phyloP scores from a whole-genome alignment of 1,284 basidiomycete species.

The Schizophyllum commune region DNA sequence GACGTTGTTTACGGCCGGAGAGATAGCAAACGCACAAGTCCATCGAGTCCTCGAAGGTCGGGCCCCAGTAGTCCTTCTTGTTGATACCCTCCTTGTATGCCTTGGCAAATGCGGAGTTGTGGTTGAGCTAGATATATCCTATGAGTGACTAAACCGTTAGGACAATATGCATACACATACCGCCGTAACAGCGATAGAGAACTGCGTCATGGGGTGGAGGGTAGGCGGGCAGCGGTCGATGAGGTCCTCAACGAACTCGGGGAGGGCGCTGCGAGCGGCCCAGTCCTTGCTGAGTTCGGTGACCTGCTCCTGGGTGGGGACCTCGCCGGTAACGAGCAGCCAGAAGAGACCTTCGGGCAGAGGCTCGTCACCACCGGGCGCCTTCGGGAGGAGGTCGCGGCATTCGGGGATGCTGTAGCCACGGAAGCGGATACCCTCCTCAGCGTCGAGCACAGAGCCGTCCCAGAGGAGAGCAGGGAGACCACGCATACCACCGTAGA shows the following conservation, averaged over 20 bases:
- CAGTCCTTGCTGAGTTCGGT: conserved; percentile 82
- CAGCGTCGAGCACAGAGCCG: conserved; percentile 90
- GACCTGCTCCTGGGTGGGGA: conserved; percentile 87
- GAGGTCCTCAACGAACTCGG: conserved; percentile 89
- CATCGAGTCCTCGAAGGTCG: conserved; percentile 95
- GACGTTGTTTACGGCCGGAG: conserved; percentile 1
- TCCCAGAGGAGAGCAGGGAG: conserved; percentile 89
- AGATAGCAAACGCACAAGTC: conserved; percentile 58
- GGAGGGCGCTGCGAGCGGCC: conserved; percentile 84
- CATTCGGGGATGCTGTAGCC: conserved; percentile 90
- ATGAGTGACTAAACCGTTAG: conserved; percentile 5
- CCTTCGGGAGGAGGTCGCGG: conserved; percentile 80
- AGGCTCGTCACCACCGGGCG: conserved; percentile 84
- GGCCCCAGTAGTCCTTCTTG: conserved; percentile 98
- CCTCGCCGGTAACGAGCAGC: conserved; percentile 89
- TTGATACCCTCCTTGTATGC: conserved; percentile 89
- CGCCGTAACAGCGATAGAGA: conserved; percentile 89
- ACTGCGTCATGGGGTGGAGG: conserved; percentile 95
- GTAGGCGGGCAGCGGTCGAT: conserved; percentile 91
- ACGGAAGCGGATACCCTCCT: conserved; percentile 96
- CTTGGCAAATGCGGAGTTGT: conserved; percentile 95
- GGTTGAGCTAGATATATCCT: conserved; percentile 65
- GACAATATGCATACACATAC: conserved; percentile 37
- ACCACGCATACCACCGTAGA: conserved; percentile 93
- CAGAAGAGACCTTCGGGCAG: conserved; percentile 95